Conservation (phyloP, 2,329 filamentous ascomycete genomes). For the Cytospora chrysosperma region DNA sequence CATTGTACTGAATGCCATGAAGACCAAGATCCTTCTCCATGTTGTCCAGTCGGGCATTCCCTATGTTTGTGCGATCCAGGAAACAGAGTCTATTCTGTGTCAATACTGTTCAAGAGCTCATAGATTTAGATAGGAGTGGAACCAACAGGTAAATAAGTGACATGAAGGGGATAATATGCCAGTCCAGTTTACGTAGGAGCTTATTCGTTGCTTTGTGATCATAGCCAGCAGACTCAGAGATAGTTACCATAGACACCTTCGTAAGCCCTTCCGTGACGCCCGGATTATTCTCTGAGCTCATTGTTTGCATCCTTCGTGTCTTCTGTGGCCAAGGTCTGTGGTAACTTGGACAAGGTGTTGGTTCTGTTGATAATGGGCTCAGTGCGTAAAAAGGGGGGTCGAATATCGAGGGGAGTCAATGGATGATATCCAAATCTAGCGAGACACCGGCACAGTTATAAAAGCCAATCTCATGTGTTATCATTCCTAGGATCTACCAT, state of each 20-base stretch:
- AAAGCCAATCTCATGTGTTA: background rate
- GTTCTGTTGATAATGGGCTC: too few species aligned
- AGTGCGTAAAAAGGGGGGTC: too few species aligned
- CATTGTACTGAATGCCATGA: conserved; percentile 29
- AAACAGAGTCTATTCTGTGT: conserved; percentile 30
- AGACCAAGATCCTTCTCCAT: conserved; percentile 34
- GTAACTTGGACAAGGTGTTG: background rate
- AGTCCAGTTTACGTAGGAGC: conserved; percentile 53
- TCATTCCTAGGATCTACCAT: background rate
- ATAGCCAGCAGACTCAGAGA: conserved; percentile 21
- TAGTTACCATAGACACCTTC: background rate
- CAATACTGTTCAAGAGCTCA: background rate
- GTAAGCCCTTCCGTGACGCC: background rate
- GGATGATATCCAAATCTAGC: background rate
- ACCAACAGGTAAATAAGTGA: conserved; percentile 54
- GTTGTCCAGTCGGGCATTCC: conserved; percentile 40
- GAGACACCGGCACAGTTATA: background rate
- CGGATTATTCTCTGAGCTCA: background rate
- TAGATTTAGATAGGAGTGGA: rapidly evolving
- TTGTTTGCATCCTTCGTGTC: background rate
- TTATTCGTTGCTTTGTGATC: conserved; percentile 43
- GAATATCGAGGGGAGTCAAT: too few species aligned
- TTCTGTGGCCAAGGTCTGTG: too few species aligned
- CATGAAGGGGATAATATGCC: conserved; percentile 58
- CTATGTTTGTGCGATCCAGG: conserved; percentile 50